phyloP scores from a whole-genome alignment of 345 rosid genomes.

The Mangifera indica region DNA sequence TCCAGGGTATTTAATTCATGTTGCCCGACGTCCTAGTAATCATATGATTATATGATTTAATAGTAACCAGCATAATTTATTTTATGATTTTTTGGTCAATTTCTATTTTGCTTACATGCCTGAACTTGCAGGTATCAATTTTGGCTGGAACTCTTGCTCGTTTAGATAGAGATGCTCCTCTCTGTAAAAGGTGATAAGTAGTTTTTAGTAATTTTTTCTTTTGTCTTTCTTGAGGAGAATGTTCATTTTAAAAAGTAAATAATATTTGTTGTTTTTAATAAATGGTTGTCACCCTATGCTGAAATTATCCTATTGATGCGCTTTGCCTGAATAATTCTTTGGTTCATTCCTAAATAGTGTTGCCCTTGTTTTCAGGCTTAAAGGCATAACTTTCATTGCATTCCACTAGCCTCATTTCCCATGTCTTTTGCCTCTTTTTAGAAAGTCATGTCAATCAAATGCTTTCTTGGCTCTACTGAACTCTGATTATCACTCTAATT shows the following conservation, averaged over 20 bases:
- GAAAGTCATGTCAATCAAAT: background rate
- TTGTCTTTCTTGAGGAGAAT: background rate
- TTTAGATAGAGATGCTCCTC: conserved; percentile 96
- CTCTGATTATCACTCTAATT: background rate
- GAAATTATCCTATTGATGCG: background rate
- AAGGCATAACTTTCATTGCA: background rate
- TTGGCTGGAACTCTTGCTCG: conserved; percentile 96
- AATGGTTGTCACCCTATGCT: background rate
- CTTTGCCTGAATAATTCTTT: background rate
- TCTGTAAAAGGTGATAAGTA: conserved; percentile 63
- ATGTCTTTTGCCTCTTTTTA: background rate
- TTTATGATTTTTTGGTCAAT: conserved; percentile 4
- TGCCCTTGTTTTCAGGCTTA: background rate
- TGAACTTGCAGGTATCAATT: conserved; percentile 76
- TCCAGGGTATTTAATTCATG: background rate
- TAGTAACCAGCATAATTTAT: background rate
- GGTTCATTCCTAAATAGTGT: background rate
- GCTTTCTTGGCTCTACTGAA: background rate
- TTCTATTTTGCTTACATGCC: conserved; percentile 11
- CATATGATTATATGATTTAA: background rate
- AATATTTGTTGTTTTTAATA: background rate
- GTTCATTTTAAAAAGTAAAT: background rate
- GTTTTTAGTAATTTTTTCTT: conserved; percentile 17
- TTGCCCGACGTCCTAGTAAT: background rate
- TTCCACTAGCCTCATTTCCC: background rate